Evolutionary conservation across 495 filamentous ascomycete species (phyloP).

Genomic region (Tuber magnatum): DNA sequence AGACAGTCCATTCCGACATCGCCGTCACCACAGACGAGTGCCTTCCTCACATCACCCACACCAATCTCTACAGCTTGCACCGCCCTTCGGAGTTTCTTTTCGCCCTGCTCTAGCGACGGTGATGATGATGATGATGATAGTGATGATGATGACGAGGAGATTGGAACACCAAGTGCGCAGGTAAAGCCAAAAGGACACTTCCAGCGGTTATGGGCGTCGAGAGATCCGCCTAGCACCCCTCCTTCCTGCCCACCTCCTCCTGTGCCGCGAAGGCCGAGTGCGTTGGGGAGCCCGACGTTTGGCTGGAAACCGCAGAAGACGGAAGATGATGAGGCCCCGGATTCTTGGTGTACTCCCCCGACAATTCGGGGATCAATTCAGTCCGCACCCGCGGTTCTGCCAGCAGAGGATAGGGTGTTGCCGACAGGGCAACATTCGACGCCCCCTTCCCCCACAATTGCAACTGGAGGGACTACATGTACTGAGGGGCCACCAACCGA

Average conservation of each 20-base stretch:
- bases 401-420: neutral
- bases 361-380: neutral
- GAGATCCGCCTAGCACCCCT: conserved; percentile 14
- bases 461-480: neutral
- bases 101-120: conserved; percentile 21
- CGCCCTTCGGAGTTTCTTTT: conserved; percentile 24
- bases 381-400: neutral
- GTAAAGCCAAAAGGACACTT: conserved; percentile 16
- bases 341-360: neutral
- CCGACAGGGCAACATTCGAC: neutral
- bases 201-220: conserved; percentile 25
- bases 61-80: conserved; percentile 6
- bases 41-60: conserved; percentile 13
- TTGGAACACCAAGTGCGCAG: conserved; percentile 5
- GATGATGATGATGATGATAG: conserved; percentile 4
- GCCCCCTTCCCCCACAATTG: conserved; percentile 1
- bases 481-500: conserved; percentile 2
- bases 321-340: neutral
- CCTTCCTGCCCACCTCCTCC: conserved; percentile 15
- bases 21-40: neutral
- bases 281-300: conserved; percentile 6
- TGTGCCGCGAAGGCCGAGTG: conserved; percentile 4
- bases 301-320: neutral
- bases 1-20: conserved; percentile 14
- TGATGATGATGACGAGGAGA: neutral